A percentile compares a stretch with the other conserved stretches of the same genome.
These are phyloP conservation scores for Leucocoprinus sp. DNA, from an alignment of 768 basidiomycete species.

Conservation along the genomic window DNA sequence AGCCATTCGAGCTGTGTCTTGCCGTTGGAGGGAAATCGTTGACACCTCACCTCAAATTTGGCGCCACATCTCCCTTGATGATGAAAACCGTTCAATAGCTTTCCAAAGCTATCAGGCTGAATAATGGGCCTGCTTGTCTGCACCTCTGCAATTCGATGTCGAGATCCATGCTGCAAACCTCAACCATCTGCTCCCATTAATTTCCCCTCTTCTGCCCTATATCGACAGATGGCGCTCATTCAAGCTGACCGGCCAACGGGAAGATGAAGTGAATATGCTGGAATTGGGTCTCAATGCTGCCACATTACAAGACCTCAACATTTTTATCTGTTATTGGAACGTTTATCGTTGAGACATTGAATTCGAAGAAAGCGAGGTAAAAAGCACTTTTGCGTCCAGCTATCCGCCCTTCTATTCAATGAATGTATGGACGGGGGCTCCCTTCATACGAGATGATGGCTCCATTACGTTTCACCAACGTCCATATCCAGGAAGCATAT, in stretches of 20 bases:
- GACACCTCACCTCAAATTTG: slow-evolving; percentile 50
- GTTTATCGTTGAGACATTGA: too few species aligned
- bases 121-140: slow-evolving; percentile 46
- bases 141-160: slow-evolving; percentile 47
- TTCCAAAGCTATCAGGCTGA: slow-evolving; percentile 33
- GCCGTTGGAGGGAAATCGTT: slow-evolving; percentile 49
- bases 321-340: slow-evolving; percentile 29
- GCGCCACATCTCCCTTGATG: slow-evolving; percentile 48
- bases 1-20: slow-evolving; percentile 44
- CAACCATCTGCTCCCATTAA: slow-evolving; percentile 50
- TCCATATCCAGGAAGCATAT: slow-evolving; percentile 47
- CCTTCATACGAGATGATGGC: slow-evolving; percentile 36
- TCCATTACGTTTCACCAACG: slow-evolving; percentile 46
- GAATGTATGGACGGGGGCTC: slow-evolving; percentile 42
- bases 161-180: slow-evolving; percentile 38
- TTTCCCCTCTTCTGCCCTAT: slow-evolving; percentile 52
- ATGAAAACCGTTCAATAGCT: slow-evolving; percentile 26
- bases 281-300: slow-evolving; percentile 20
- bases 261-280: slow-evolving; percentile 24
- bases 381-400: slow-evolving; percentile 27
- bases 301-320: slow-evolving; percentile 27
- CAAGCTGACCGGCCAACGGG: slow-evolving; percentile 32
- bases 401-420: slow-evolving; percentile 28
- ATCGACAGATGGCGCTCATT: slow-evolving; percentile 53
- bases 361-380: slow-evolving; percentile 22